Evolutionary conservation across 495 filamentous ascomycete species (phyloP).

Genomic region (Neurospora africana): DNA sequence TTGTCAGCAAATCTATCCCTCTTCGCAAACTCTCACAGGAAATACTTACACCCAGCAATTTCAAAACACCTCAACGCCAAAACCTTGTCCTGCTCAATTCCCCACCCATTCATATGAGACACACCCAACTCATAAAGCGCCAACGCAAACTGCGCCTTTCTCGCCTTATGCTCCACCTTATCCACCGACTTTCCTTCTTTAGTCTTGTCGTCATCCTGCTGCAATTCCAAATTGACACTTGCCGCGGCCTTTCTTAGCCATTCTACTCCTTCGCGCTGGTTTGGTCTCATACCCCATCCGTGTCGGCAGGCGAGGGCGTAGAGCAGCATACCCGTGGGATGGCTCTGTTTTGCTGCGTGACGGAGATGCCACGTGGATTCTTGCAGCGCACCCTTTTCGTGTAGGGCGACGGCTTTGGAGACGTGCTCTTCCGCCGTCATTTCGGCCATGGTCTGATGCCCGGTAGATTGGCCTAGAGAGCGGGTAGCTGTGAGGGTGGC

Average conservation of each 20-base stretch:
- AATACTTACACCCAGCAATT: conserved; percentile 68
- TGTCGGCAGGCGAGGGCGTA: conserved; percentile 96
- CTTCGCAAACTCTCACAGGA: not conserved
- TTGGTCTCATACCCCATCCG: conserved; percentile 93
- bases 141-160: conserved; percentile 83
- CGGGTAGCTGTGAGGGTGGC: conserved; percentile 53
- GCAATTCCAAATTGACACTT: conserved; percentile 69
- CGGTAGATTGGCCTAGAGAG: conserved; percentile 24
- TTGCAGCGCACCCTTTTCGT: conserved; percentile 72
- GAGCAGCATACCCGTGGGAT: conserved; percentile 88
- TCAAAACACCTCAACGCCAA: conserved; percentile 89
- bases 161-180: conserved; percentile 57
- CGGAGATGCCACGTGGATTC: conserved; percentile 95
- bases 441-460: conserved; percentile 35
- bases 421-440: conserved; percentile 80
- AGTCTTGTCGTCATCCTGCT: conserved; percentile 59
- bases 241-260: conserved; percentile 87
- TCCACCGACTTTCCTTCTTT: conserved; percentile 57
- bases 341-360: conserved; percentile 71
- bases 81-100: conserved; percentile 81
- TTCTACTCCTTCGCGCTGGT: conserved; percentile 75
- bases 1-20: conserved; percentile 7
- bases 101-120: conserved; percentile 98
- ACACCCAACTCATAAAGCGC: conserved; percentile 93
- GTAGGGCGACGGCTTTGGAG: conserved; percentile 72